Conservation (phyloP, 345 rosid genomes). For the Heritiera littoralis region DNA sequence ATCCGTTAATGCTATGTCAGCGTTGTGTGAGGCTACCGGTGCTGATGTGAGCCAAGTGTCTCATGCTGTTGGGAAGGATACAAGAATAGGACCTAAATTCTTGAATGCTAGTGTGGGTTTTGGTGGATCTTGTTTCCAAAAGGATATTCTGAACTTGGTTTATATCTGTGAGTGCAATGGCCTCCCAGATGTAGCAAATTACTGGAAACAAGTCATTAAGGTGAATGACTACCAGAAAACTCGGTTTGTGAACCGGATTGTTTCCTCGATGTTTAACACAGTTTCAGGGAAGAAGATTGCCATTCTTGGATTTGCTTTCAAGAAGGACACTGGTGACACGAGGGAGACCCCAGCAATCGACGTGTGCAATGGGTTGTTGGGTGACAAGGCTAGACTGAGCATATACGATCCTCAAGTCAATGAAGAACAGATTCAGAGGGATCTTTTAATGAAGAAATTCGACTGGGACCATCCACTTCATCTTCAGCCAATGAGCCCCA, state of each 20-base stretch:
- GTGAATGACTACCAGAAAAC: conserved; percentile 73
- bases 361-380: conserved; percentile 65
- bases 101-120: conserved; percentile 76
- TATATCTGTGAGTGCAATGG: conserved; percentile 77
- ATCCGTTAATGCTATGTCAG: conserved; percentile 78
- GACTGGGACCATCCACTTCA: conserved; percentile 70
- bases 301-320: conserved; percentile 67
- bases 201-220: conserved; percentile 78
- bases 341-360: conserved; percentile 82
- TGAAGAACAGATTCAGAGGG: conserved; percentile 64
- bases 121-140: conserved; percentile 77
- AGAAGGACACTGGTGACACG: conserved; percentile 78
- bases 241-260: conserved; percentile 64
- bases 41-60: conserved; percentile 65
- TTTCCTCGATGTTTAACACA: conserved; percentile 67
- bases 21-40: conserved; percentile 72
- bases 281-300: conserved; percentile 67
- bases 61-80: conserved; percentile 61
- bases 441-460: conserved; percentile 68
- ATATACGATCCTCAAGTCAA: conserved; percentile 67
- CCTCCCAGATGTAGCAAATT: conserved; percentile 64
- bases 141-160: conserved; percentile 65
- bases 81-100: conserved; percentile 72
- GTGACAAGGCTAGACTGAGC: conserved; percentile 59
- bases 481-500: conserved; percentile 59